Evolutionary conservation across 2,329 filamentous ascomycete species (phyloP), one percentile per base, ranked within the genome.

Genomic region (Talaromyces sp.): DNA sequence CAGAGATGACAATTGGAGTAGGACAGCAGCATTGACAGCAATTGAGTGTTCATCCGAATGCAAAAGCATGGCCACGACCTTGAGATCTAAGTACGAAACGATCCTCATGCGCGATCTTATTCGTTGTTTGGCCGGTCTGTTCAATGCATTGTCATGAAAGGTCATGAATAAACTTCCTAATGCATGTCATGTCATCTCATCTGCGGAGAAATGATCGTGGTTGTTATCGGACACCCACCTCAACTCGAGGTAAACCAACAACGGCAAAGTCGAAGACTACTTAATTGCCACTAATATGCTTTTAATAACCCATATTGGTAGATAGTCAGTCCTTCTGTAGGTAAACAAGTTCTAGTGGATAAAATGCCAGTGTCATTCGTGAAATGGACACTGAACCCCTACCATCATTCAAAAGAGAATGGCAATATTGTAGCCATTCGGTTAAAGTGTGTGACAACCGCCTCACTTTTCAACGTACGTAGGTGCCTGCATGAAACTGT

Each of bases 381-480:
- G 33, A 35, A 56, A 17, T 56, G n/a, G n/a, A 37, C 33, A 7
- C 3, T 56, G 39, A 19, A 56, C 33, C 31, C 31, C 17, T 56
- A 39, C n/a, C 52, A 56, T 56, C 31, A 10, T 37, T 37, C 27
- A 33, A 33, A 25, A 39, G 33, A 37, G n/a, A 54, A 39, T 56
- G 33, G 52, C 25, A 56, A 56, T 56, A 56, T 27, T 2, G 8
- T 9, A 56, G n/a, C 17, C 33, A 37, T 22, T 56, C 52, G 39
- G 10, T 25, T 11, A 56, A 37, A 22, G 33, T 56, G 52, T 56
- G 39, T 56, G n/a, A 56, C 52, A 33, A 7, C 47, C 60, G 60
- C 60, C 60, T 62, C 60, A 62, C 60, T 62, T 50, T 62, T 52
- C 22, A 52, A 52, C 52, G 33, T 25, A 56, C 27, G 15, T 19